Evolutionary conservation across 768 basidiomycete genomes (phyloP).

Genomic region (Calocybe indica): DNA sequence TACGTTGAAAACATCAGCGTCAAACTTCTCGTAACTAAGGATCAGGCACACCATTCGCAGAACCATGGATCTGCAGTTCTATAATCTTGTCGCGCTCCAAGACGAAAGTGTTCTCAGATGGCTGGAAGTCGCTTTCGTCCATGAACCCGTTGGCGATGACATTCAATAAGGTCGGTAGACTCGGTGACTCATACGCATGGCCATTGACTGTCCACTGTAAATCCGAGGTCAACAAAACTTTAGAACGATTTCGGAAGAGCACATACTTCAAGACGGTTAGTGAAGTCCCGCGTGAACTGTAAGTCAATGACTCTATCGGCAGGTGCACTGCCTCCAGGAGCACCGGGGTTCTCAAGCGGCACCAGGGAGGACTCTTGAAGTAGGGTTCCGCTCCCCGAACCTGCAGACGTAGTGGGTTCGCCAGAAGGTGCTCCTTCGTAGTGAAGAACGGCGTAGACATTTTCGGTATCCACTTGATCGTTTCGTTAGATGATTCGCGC

Average conservation of each 20-base stretch:
- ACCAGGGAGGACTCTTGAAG: constrained; percentile 24
- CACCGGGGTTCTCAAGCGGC: constrained; percentile 25
- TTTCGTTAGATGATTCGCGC: background rate
- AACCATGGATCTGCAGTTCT: constrained; percentile 18
- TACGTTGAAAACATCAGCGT: constrained; percentile 2
- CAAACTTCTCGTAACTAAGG: background rate
- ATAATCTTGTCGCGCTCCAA: constrained; percentile 12
- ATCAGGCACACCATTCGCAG: constrained; percentile 11
- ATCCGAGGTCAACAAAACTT: background rate
- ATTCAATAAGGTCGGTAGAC: constrained; percentile 17
- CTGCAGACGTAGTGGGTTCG: constrained; percentile 22
- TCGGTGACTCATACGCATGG: constrained; percentile 12
- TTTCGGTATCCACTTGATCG: constrained; percentile 20
- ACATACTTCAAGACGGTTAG: constrained; percentile 23
- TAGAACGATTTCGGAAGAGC: no score
- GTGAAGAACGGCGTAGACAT: constrained; percentile 33
- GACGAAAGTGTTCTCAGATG: constrained; percentile 16
- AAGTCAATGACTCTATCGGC: constrained; percentile 11
- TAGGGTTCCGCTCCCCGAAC: background rate
- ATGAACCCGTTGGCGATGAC: constrained; percentile 14
- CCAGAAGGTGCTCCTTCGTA: constrained; percentile 30
- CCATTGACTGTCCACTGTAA: constrained; percentile 8
- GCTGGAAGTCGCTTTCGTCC: constrained; percentile 8
- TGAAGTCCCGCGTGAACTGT: constrained; percentile 22
- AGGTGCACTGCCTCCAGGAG: constrained; percentile 14